Evolutionary conservation across 495 filamentous ascomycete genomes (phyloP).

Genomic region (Clavariopsis aquatica): DNA sequence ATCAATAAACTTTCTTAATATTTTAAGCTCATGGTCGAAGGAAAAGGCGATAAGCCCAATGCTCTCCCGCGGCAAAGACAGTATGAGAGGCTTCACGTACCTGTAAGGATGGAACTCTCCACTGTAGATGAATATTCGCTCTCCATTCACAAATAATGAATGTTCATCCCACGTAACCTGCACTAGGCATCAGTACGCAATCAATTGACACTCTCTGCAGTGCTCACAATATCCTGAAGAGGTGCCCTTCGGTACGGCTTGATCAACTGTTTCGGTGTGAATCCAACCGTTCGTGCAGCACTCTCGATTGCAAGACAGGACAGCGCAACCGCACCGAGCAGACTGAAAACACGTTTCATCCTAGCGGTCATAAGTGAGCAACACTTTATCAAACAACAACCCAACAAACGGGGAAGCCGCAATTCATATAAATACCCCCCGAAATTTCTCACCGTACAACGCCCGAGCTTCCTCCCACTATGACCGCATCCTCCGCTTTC

Average conservation of each 20-base stretch:
- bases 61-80: background rate
- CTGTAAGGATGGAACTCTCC: conserved; percentile 73
- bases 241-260: conserved; percentile 42
- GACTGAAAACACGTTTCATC: conserved; percentile 27
- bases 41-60: no score
- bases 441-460: background rate
- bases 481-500: conserved; percentile 12
- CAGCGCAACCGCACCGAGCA: conserved; percentile 30
- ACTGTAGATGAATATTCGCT: conserved; percentile 69
- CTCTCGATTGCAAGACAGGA: conserved; percentile 29
- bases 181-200: background rate
- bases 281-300: conserved; percentile 34
- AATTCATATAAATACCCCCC: conserved; percentile 8
- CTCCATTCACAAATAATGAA: conserved; percentile 70
- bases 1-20: conserved; percentile 5
- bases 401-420: no score
- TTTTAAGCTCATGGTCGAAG: no score
- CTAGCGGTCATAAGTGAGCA: conserved; percentile 10
- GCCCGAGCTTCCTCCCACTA: conserved; percentile 2
- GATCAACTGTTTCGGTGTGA: conserved; percentile 38
- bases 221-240: conserved; percentile 46
- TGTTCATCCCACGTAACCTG: conserved; percentile 74
- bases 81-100: conserved; percentile 37
- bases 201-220: conserved; percentile 1
- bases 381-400: background rate